Evolutionary conservation across 192 early-diverging fungal species (phyloP).

Genomic region (Jimgerdemannia lactiflua): DNA sequence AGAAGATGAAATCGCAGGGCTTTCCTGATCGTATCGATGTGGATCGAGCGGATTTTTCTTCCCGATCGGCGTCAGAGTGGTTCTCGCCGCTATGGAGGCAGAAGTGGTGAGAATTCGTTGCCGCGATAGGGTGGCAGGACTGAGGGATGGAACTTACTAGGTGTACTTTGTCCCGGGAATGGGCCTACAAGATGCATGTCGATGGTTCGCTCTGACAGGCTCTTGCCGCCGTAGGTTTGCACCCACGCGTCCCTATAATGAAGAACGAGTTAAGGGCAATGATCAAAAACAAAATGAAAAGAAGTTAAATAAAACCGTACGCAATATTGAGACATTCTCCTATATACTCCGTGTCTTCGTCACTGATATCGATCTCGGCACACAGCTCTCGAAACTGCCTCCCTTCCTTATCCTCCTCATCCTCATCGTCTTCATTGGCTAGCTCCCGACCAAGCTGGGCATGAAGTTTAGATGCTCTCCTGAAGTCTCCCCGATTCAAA

Average conservation of each 20-base stretch:
- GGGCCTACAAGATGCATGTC: slow-evolving; percentile 1
- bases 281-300: neutral
- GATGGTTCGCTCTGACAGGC: neutral
- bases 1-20: slow-evolving; percentile 11
- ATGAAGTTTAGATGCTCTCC: too few relatives aligned
- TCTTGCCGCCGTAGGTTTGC: neutral
- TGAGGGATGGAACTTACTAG: slow-evolving; percentile 9
- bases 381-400: too few relatives aligned
- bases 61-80: slow-evolving; percentile 6
- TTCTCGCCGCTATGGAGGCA: slow-evolving; percentile 12
- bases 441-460: too few relatives aligned
- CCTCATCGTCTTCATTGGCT: too few relatives aligned
- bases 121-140: neutral
- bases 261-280: neutral
- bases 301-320: slow-evolving; percentile 11
- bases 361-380: neutral
- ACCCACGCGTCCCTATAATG: slow-evolving; percentile 8
- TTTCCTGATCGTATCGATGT: slow-evolving; percentile 3
- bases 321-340: neutral
- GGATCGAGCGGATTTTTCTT: slow-evolving; percentile 7
- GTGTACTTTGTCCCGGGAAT: slow-evolving; percentile 4
- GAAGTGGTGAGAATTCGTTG: neutral
- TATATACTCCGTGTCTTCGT: slow-evolving; percentile 10
- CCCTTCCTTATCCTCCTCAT: too few relatives aligned
- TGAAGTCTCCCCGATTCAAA: too few relatives aligned